phyloP scores from a whole-genome alignment of 768 basidiomycete genomes.

The Lentinus tigrinus region DNA sequence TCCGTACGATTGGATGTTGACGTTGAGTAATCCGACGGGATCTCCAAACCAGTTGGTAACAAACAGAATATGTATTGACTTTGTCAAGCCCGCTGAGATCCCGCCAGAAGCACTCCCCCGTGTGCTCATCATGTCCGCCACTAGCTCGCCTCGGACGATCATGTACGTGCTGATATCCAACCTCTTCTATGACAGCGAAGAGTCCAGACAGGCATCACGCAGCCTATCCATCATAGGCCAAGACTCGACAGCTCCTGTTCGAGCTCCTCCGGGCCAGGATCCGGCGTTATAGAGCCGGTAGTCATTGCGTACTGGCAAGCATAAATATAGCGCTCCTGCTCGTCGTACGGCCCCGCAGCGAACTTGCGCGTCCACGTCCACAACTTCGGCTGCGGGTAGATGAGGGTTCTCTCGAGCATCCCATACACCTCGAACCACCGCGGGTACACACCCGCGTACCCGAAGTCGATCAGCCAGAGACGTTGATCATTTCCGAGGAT shows the following conservation, averaged over 20 bases:
- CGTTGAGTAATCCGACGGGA: no score
- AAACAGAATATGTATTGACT: no score
- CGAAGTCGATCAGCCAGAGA: conserved; percentile 25
- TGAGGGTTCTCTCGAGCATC: background rate
- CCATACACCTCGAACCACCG: conserved; percentile 15
- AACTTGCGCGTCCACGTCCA: conserved; percentile 2
- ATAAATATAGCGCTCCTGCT: background rate
- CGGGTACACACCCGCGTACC: conserved; percentile 17
- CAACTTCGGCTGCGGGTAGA: background rate
- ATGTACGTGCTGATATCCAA: no score
- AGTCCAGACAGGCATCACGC: no score
- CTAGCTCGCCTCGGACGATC: no score
- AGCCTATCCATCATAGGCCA: no score
- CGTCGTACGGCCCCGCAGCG: conserved; percentile 1
- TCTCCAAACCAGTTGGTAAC: no score
- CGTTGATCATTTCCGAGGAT: conserved; percentile 14
- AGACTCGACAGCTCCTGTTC: background rate
- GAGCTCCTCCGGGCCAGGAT: background rate
- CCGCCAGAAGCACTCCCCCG: no score
- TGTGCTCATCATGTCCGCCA: no score
- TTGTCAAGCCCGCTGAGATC: no score
- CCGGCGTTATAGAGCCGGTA: background rate
- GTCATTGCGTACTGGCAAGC: background rate
- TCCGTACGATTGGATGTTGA: no score
- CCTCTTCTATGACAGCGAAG: no score